Evolutionary conservation across 2,329 filamentous ascomycete genomes (phyloP), one percentile per base, ranked within the genome.

Genomic region (Neofusicoccum ribis): DNA sequence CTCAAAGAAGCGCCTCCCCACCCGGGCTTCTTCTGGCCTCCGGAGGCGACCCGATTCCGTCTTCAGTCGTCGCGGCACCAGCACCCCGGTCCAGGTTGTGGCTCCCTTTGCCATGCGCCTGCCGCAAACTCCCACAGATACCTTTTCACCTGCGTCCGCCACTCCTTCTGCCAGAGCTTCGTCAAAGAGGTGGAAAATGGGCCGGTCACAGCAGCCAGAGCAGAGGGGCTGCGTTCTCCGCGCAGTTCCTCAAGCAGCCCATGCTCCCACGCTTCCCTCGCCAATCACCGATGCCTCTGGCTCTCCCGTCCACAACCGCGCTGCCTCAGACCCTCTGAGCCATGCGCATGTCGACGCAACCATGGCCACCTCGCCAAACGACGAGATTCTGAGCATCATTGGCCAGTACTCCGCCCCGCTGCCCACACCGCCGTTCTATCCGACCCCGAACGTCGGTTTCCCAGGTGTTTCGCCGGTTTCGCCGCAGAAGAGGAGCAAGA

Each of bases 331-430:
- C 66, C 65, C 63, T 60, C 65, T 69, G 67, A 34, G 64, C 73
- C 63, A 69, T 66, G 70, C 70, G 69, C 69, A 70, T 69, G 68
- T 68, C 65, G 39, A 64, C 62, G 60, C 54, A 61, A 68, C 67
- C 46, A 79, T 80, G 76, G 77, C 76, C 4, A 76, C 72, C 0
- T 74, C 74, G 31, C 77, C 77, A 39, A 79, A 79, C 67, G 71
- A 79, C 49, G 77, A 78, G 69, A 78, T 79, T 43, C 68, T 77
- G 34, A 72, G 72, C 65, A 74, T 71, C 37, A 76, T 76, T 68
- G 72, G 74, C 23, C 68, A 68, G 67, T 71, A 64, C 66, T 68
- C 67, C 64, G 15, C 43, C n/a, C 68, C 69, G 66, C 52, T 64
- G 34, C 69, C 72, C 51, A 52, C 37, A 68, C 64, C 62, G 64